Conservation (phyloP, 306 rosid species). For the Cucurbita ficifolia region DNA sequence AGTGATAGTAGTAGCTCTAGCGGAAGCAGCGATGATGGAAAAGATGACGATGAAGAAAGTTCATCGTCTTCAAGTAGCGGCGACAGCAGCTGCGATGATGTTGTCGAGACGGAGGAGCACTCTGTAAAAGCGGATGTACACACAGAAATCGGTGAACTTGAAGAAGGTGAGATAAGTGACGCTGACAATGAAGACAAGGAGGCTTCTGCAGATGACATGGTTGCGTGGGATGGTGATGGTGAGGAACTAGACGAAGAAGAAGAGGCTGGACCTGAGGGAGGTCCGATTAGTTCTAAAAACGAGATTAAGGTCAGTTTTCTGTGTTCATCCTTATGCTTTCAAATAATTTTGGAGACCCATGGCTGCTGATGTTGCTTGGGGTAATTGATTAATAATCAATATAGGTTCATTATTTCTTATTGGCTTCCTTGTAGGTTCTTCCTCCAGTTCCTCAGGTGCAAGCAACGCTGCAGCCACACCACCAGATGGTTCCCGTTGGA, state of each 20-base stretch:
- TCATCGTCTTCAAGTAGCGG: not conserved
- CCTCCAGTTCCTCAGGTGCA: slow-evolving; percentile 61
- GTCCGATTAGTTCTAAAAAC: slow-evolving; percentile 50
- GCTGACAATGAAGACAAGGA: slow-evolving; percentile 10
- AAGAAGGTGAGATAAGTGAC: slow-evolving; percentile 64
- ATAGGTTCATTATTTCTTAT: slow-evolving; percentile 7
- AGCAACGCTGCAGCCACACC: slow-evolving; percentile 52
- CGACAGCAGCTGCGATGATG: not conserved
- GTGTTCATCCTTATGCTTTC: not conserved
- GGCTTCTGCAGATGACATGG: slow-evolving; percentile 7
- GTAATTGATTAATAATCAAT: slow-evolving; percentile 8
- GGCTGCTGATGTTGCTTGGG: not conserved
- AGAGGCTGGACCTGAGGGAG: slow-evolving; percentile 16
- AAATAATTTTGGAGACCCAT: not conserved
- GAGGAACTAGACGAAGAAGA: slow-evolving; percentile 12
- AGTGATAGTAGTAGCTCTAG: slow-evolving; percentile 10
- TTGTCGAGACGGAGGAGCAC: not conserved
- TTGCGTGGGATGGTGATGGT: slow-evolving; percentile 12
- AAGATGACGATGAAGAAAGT: slow-evolving; percentile 2
- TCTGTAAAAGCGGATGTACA: not conserved
- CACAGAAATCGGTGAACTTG: slow-evolving; percentile 21
- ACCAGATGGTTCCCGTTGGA: slow-evolving; percentile 61
- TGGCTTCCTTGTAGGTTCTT: slow-evolving; percentile 36
- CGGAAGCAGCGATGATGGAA: slow-evolving; percentile 7
- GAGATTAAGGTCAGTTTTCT: slow-evolving; percentile 45